These are phyloP conservation scores for Podospora sp. DNA, from an alignment of 495 filamentous ascomycete species.

Conservation along the genomic window DNA sequence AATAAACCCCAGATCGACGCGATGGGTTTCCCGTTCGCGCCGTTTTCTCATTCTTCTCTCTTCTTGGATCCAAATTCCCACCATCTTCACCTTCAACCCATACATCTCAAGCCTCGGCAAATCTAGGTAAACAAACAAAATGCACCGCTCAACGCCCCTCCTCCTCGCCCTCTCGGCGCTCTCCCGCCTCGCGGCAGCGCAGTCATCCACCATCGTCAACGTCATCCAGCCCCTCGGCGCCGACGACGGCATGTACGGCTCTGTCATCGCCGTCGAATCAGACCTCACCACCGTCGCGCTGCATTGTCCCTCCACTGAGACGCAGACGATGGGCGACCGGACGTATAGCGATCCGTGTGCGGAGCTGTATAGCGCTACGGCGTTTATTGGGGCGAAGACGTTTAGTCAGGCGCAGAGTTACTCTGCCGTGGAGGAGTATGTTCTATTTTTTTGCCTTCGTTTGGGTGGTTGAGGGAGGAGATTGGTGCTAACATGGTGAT, in stretches of 20 bases:
- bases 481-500: neutral
- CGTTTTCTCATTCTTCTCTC: neutral
- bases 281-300: conserved; percentile 47
- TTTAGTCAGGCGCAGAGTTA: neutral
- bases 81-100: neutral
- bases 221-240: conserved; percentile 42
- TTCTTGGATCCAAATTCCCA: neutral
- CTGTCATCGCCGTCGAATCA: conserved; percentile 44
- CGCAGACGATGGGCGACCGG: conserved; percentile 8
- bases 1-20: neutral
- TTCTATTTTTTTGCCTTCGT: neutral
- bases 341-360: conserved; percentile 20
- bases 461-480: neutral
- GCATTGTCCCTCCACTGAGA: conserved; percentile 41
- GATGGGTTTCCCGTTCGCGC: neutral
- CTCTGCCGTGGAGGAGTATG: neutral
- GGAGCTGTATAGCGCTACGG: neutral
- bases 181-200: conserved; percentile 3
- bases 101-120: neutral
- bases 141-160: neutral
- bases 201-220: conserved; percentile 38
- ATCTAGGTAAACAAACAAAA: neutral
- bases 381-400: neutral
- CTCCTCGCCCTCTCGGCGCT: neutral
- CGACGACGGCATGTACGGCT: conserved; percentile 41